phyloP scores from a whole-genome alignment of 23 red algal species.

The Cyanidioschyzon merolae region DNA sequence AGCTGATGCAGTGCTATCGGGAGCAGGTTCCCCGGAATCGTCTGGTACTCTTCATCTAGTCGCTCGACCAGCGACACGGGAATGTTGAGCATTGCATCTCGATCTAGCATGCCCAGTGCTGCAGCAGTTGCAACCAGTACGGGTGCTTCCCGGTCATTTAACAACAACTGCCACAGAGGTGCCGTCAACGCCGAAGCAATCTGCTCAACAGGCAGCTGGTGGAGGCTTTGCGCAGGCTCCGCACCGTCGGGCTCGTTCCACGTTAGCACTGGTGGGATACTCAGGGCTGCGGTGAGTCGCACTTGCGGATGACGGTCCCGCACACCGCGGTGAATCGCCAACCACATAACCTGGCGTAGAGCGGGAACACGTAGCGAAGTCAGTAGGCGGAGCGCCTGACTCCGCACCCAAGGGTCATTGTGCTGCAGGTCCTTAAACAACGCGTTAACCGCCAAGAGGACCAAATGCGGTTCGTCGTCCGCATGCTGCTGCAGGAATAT shows the following conservation, averaged over 20 bases:
- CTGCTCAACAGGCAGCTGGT: neutral
- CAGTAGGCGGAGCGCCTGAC: constrained; percentile 73
- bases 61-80: neutral
- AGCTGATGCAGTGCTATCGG: neutral
- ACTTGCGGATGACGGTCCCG: constrained; percentile 67
- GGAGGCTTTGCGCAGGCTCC: neutral
- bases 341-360: constrained; percentile 55
- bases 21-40: neutral
- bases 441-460: constrained; percentile 80
- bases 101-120: neutral
- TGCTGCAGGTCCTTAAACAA: constrained; percentile 84
- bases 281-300: constrained; percentile 68
- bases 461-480: constrained; percentile 66
- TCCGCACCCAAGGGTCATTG: constrained; percentile 61
- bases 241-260: neutral
- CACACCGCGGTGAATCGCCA: constrained; percentile 46
- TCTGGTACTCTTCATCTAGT: neutral
- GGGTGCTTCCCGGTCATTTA: neutral
- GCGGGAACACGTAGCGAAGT: constrained; percentile 70
- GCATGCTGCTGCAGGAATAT: constrained; percentile 91
- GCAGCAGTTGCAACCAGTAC: neutral
- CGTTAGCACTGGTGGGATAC: constrained; percentile 53
- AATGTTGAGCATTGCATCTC: neutral
- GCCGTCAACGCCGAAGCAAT: neutral
- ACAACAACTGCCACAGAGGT: neutral